Percentiles rank a stretch among this genome's conserved stretches.
These are phyloP conservation scores for Eimeria necatrix DNA, from an alignment of 169 alveolate genomes.

Conservation along the genomic window DNA sequence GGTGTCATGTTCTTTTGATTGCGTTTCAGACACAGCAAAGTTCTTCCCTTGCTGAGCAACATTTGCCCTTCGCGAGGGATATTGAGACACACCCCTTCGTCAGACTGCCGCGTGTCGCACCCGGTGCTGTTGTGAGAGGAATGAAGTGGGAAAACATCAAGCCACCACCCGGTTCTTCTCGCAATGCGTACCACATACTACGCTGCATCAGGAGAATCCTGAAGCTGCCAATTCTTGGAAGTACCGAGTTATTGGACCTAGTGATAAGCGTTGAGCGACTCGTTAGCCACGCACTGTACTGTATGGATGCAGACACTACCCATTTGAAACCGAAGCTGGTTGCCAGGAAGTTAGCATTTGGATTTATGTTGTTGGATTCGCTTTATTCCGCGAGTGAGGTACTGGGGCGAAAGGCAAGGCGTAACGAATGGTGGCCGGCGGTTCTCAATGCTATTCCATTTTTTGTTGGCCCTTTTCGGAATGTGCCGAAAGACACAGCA, in stretches of 20 bases:
- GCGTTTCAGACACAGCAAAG: neutral
- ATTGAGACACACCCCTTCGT: neutral
- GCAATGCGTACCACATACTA: neutral
- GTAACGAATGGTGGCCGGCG: conserved; percentile 5
- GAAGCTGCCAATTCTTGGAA: neutral
- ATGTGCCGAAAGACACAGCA: neutral
- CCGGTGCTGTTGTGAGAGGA: neutral
- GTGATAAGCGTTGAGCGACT: neutral
- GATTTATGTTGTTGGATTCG: neutral
- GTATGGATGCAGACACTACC: neutral
- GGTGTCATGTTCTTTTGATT: neutral
- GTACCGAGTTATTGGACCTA: neutral
- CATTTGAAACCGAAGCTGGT: neutral
- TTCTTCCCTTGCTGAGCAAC: too few species aligned
- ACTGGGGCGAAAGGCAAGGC: neutral
- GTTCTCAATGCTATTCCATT: neutral
- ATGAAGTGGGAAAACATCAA: neutral
- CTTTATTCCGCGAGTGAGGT: neutral
- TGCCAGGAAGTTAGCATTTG: conserved; percentile 4
- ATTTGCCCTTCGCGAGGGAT: neutral
- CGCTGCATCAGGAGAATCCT: neutral
- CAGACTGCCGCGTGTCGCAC: neutral
- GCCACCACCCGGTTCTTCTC: neutral
- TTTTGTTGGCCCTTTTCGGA: neutral
- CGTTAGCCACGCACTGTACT: neutral